These are phyloP conservation scores for Chenopodium berlandieri DNA, from an alignment of 148 eudicot species.

Conservation along the genomic window DNA sequence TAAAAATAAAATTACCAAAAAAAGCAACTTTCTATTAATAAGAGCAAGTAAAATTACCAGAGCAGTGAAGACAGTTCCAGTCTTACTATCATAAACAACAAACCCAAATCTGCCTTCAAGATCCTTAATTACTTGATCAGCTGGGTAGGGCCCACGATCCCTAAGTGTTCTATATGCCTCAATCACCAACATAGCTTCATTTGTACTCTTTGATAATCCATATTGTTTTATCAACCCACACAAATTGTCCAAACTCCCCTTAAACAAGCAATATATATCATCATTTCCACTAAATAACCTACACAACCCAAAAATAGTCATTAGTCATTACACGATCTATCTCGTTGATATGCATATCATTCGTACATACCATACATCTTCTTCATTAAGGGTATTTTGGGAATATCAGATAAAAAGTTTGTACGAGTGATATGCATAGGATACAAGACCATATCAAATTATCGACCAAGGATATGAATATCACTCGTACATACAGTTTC, in stretches of 20 bases:
- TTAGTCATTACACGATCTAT: too few relatives aligned
- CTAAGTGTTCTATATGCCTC: constrained; percentile 83
- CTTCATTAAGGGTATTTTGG: not conserved
- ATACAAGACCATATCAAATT: too few relatives aligned
- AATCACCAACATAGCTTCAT: constrained; percentile 84
- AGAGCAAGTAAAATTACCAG: constrained; percentile 37
- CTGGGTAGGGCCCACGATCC: constrained; percentile 94
- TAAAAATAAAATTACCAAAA: too few relatives aligned
- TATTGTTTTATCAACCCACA: constrained; percentile 62
- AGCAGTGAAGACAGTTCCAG: constrained; percentile 85
- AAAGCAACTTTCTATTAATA: too few relatives aligned
- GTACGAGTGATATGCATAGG: not conserved
- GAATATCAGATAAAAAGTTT: too few relatives aligned
- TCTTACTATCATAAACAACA: constrained; percentile 72
- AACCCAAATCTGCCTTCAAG: constrained; percentile 88
- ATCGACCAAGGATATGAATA: too few relatives aligned
- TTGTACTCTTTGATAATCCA: constrained; percentile 58
- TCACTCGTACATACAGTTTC: too few relatives aligned
- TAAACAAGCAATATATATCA: constrained; percentile 74
- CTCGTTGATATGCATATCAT: not conserved
- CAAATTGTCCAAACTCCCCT: constrained; percentile 81
- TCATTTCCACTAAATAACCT: constrained; percentile 81
- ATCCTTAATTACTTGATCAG: constrained; percentile 87
- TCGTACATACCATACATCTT: too few relatives aligned
- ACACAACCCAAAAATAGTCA: constrained; percentile 10